A percentile compares a stretch with the other conserved stretches of the same genome.
Conservation (phyloP, 2,329 filamentous ascomycete genomes). For the Lachnellula suecica region DNA sequence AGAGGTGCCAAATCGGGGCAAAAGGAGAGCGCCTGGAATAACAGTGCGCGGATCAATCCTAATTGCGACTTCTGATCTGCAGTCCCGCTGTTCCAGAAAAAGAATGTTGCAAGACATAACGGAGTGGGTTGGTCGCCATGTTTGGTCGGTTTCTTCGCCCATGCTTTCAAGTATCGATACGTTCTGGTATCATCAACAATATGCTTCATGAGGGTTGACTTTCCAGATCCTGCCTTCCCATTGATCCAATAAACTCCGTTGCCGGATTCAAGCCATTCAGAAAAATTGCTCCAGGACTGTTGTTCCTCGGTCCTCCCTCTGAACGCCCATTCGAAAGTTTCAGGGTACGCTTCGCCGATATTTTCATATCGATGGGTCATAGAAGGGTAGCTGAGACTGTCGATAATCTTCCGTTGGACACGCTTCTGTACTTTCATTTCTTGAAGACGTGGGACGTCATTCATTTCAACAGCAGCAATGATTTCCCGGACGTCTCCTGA, state of each 20-base stretch:
- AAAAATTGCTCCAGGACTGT: neutral
- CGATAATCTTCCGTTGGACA: too few species aligned
- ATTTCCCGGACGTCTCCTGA: too few species aligned
- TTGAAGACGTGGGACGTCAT: too few species aligned
- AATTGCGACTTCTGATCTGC: neutral
- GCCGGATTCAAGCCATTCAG: neutral
- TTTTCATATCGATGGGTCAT: too few species aligned
- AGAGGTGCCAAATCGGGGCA: neutral
- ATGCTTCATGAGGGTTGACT: neutral
- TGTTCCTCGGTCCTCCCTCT: neutral
- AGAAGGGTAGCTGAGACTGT: too few species aligned
- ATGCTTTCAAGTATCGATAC: neutral
- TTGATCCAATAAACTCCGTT: neutral
- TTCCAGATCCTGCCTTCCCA: neutral
- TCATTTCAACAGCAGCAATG: too few species aligned
- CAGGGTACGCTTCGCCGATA: too few species aligned
- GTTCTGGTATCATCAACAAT: neutral
- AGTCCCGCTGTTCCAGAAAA: neutral
- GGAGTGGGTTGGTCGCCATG: neutral
- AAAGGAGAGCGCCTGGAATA: neutral
- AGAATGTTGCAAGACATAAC: neutral
- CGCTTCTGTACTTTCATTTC: too few species aligned
- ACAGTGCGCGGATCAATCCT: neutral
- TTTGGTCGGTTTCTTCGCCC: neutral
- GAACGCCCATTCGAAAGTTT: neutral